A percentile compares a stretch with the other conserved stretches of the same genome.
phyloP scores from a whole-genome alignment of 2,329 filamentous ascomycete species.

The Exophiala sp. region DNA sequence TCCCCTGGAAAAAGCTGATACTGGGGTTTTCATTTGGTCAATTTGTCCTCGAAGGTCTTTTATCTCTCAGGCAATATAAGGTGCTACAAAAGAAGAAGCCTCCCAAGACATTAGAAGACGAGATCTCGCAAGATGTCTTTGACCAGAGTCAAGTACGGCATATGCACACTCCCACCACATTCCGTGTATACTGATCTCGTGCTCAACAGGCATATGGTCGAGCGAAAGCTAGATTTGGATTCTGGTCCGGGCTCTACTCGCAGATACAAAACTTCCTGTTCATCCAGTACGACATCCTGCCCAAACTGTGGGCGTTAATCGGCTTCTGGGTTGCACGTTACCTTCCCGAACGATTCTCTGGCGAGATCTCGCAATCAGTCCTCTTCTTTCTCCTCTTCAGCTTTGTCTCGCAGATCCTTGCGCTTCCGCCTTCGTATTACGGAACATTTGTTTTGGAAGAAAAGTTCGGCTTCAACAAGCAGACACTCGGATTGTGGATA shows the following conservation, averaged over 20 bases:
- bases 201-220: conserved; percentile 73
- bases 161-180: neutral
- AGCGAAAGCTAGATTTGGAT: conserved; percentile 86
- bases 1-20: conserved; percentile 97
- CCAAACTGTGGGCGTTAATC: conserved; percentile 81
- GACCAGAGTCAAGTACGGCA: conserved; percentile 76
- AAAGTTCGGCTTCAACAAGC: conserved; percentile 97
- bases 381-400: conserved; percentile 88
- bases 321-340: conserved; percentile 71
- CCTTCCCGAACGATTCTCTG: conserved; percentile 73
- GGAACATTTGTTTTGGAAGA: conserved; percentile 95
- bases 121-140: conserved; percentile 85
- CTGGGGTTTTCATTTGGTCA: conserved; percentile 91
- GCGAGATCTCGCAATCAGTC: conserved; percentile 91
- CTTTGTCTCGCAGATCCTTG: conserved; percentile 73
- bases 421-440: conserved; percentile 80
- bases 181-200: neutral
- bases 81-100: conserved; percentile 75
- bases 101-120: conserved; percentile 81
- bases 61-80: conserved; percentile 85
- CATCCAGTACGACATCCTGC: conserved; percentile 86
- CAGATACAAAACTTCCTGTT: conserved; percentile 86
- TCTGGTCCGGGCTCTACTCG: conserved; percentile 75
- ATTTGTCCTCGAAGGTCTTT: conserved; percentile 83
- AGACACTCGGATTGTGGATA: conserved; percentile 82